Evolutionary conservation across 2,329 filamentous ascomycete species (phyloP), one percentile per base, ranked within the genome.

Genomic region (Aureobasidium sp.): DNA sequence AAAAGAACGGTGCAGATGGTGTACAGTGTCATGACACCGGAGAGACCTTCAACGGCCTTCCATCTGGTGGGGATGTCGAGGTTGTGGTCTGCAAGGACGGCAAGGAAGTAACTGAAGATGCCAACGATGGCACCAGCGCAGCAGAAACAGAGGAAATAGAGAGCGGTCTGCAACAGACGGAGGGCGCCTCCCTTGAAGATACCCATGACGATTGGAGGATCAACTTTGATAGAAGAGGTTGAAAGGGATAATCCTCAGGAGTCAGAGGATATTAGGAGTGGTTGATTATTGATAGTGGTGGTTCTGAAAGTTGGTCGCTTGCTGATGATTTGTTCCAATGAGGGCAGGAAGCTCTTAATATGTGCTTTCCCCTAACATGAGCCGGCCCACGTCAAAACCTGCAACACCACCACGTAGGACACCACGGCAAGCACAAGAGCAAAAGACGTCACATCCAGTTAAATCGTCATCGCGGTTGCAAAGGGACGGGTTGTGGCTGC

Each of bases 51-150:
- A 34, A 75, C 70, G 7, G 73, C 73, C 61, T 86, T 85, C 63
- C 87, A 77, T 77, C 83, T 87, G 67, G 75, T 83, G 21, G 82
- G 78, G 66, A 92, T 91, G 62, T 70, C 62, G 14, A 86, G 73
- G 67, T 85, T 69, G 75, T 90, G 84, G 69, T 87, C 83, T 64
- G 82, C 73, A 14, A 92, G 82, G 9, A 88, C 82, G 9, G 88
- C 85, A 55, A 97, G 84, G 80, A 91, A 95, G 80, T 95, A 96
- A 54, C 86, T 87, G 80, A 88, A 92, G 69, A 73, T 69, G 55
- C 70, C 72, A 64, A 97, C 82, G 64, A 93, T 82, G 66, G 96
- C 81, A 63, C 81, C 85, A 9, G 87, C 81, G 73, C 85, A 89
- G 71, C 83, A 80, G 74, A 96, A 88, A 69, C 90, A 84, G 61